phyloP scores from a whole-genome alignment of 139 green algal species.

The Zygnema cylindricum region DNA sequence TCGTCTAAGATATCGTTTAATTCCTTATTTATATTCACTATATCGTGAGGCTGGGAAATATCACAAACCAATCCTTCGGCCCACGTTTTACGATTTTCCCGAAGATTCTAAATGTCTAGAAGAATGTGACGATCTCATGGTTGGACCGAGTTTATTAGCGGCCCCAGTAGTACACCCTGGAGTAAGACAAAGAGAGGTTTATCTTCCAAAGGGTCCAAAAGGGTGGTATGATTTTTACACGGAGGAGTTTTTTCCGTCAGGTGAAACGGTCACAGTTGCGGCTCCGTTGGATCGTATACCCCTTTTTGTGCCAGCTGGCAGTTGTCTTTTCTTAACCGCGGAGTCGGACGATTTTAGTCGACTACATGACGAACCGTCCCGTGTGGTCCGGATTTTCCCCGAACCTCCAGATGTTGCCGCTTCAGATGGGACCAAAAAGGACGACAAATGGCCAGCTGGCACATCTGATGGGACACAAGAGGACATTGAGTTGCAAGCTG shows the following conservation, averaged over 20 bases:
- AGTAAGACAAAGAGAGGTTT: slow-evolving; percentile 23
- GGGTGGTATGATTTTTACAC: slow-evolving; percentile 52
- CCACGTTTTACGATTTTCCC: slow-evolving; percentile 36
- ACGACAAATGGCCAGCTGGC: no score
- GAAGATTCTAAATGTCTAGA: slow-evolving; percentile 19
- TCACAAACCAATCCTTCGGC: slow-evolving; percentile 33
- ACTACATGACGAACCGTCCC: slow-evolving; percentile 44
- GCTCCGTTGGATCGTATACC: slow-evolving; percentile 43
- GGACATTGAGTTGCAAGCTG: no score
- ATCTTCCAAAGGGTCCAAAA: slow-evolving; percentile 13
- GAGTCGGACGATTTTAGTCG: slow-evolving; percentile 20
- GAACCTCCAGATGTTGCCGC: no score
- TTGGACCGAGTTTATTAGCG: slow-evolving; percentile 30
- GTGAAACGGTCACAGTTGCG: slow-evolving; percentile 23
- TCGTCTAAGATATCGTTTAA: slow-evolving; percentile 44
- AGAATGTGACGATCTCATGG: slow-evolving; percentile 39
- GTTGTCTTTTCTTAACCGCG: slow-evolving; percentile 25
- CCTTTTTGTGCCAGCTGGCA: slow-evolving; percentile 44
- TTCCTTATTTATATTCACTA: slow-evolving; percentile 46
- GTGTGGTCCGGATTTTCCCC: slow-evolving; percentile 45
- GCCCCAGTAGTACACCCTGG: slow-evolving; percentile 33
- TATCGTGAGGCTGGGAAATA: not conserved
- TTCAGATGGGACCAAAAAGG: no score
- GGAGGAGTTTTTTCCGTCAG: slow-evolving; percentile 28
- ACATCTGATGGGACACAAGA: no score